phyloP scores from a whole-genome alignment of 75 land plant species.

The Selaginella moellendorffii region DNA sequence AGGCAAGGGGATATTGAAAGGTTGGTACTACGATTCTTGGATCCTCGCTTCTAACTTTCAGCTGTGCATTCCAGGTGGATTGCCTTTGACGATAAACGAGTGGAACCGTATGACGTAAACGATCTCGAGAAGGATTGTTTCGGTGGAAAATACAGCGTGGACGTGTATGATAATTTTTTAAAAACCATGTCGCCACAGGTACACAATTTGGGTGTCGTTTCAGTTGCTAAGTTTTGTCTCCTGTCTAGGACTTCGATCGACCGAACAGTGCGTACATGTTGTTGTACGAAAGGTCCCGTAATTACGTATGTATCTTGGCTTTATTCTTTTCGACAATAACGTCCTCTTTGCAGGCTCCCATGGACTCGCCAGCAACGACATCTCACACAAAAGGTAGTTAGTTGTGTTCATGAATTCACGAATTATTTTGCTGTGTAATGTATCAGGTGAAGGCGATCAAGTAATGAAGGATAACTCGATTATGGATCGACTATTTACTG shows the following conservation, averaged over 20 bases:
- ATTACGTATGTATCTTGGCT: neutral
- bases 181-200: slow-evolving; percentile 27
- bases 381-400: neutral
- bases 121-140: slow-evolving; percentile 28
- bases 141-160: slow-evolving; percentile 24
- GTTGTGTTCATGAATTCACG: neutral
- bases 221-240: neutral
- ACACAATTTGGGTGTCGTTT: too few relatives aligned
- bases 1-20: slow-evolving; percentile 16
- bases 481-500: neutral
- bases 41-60: neutral
- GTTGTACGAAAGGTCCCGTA: slow-evolving; percentile 17
- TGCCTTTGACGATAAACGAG: slow-evolving; percentile 28
- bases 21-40: neutral
- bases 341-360: neutral
- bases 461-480: slow-evolving; percentile 16
- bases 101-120: slow-evolving; percentile 24
- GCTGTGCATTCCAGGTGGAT: slow-evolving; percentile 16
- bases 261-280: slow-evolving; percentile 30
- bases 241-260: slow-evolving; percentile 16
- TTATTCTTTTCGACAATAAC: neutral
- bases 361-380: neutral
- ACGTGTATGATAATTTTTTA: slow-evolving; percentile 24
- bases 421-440: neutral
- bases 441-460: slow-evolving; percentile 8